Evolutionary conservation across 371 early-diverging fungal genomes (phyloP).

Genomic region (Haplosporangium sp.): DNA sequence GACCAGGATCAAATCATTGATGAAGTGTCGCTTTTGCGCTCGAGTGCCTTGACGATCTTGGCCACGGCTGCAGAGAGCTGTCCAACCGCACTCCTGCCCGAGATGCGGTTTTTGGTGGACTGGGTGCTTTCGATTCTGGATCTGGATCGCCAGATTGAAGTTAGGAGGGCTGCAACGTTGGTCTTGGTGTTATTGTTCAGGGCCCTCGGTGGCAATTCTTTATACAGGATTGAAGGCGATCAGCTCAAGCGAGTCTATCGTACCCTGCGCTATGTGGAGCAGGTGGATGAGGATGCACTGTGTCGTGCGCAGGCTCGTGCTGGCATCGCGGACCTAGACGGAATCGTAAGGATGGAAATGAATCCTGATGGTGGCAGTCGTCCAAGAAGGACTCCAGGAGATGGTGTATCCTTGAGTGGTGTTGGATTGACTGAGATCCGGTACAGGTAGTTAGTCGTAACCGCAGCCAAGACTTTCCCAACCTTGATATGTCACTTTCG

Average conservation of each 20-base stretch:
- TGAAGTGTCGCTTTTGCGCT: conserved; percentile 53
- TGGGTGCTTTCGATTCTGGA: conserved; percentile 77
- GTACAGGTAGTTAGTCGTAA: conserved; percentile 17
- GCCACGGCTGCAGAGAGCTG: conserved; percentile 79
- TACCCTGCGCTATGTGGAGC: conserved; percentile 70
- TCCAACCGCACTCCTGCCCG: conserved; percentile 74
- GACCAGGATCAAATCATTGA: conserved; percentile 25
- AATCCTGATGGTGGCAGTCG: conserved; percentile 2
- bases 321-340: conserved; percentile 73
- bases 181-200: conserved; percentile 77
- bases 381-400: neutral
- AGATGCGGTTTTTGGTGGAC: conserved; percentile 71
- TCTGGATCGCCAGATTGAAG: conserved; percentile 68
- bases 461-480: no score
- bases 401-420: conserved; percentile 8
- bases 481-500: no score
- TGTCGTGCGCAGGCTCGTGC: conserved; percentile 73
- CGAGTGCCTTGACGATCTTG: conserved; percentile 80
- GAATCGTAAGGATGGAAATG: conserved; percentile 62
- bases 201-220: conserved; percentile 67
- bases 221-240: conserved; percentile 68
- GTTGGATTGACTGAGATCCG: conserved; percentile 16
- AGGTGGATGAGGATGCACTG: conserved; percentile 75
- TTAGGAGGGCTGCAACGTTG: conserved; percentile 76
- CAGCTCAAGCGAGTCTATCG: conserved; percentile 67